Conservation (phyloP, 2,329 filamentous ascomycete genomes). For the Metarhizium anisopliae region DNA sequence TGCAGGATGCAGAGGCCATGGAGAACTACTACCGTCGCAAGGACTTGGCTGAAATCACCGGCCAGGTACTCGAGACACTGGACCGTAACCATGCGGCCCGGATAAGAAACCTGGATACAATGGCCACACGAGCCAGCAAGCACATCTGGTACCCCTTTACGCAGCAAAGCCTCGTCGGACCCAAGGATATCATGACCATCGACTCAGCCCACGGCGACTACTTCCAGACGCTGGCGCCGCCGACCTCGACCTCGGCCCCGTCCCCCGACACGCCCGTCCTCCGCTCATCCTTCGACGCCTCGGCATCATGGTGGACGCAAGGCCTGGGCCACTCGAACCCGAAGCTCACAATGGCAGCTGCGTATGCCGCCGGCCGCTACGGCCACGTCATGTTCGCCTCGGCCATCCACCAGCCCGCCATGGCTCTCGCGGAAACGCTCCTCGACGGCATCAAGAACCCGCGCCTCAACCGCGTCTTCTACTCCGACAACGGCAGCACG, state of each 20-base stretch:
- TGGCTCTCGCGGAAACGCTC: slow-evolving; percentile 58
- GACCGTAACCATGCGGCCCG: slow-evolving; percentile 44
- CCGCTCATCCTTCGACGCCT: slow-evolving; percentile 65
- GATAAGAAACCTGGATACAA: slow-evolving; percentile 48
- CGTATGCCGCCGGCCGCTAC: slow-evolving; percentile 74
- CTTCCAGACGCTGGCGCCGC: slow-evolving; percentile 50
- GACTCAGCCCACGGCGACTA: slow-evolving; percentile 74
- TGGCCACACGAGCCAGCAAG: slow-evolving; percentile 51
- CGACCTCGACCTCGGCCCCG: background rate
- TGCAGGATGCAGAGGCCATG: slow-evolving; percentile 50
- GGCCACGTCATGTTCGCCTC: slow-evolving; percentile 85
- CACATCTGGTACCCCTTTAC: slow-evolving; percentile 84
- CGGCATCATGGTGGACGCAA: slow-evolving; percentile 88
- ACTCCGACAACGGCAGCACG: slow-evolving; percentile 76
- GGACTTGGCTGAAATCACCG: slow-evolving; percentile 28
- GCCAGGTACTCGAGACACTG: slow-evolving; percentile 40
- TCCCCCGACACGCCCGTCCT: slow-evolving; percentile 11
- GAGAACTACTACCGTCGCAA: slow-evolving; percentile 50
- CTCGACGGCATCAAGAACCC: slow-evolving; percentile 52
- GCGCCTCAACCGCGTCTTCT: slow-evolving; percentile 65
- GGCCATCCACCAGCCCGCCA: slow-evolving; percentile 68
- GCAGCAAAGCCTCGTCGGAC: slow-evolving; percentile 58
- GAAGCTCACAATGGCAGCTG: slow-evolving; percentile 60
- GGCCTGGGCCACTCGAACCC: slow-evolving; percentile 75
- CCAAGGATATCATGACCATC: slow-evolving; percentile 60